Conservation (phyloP, 2,329 filamentous ascomycete genomes). For the Cercospora brassicicola region DNA sequence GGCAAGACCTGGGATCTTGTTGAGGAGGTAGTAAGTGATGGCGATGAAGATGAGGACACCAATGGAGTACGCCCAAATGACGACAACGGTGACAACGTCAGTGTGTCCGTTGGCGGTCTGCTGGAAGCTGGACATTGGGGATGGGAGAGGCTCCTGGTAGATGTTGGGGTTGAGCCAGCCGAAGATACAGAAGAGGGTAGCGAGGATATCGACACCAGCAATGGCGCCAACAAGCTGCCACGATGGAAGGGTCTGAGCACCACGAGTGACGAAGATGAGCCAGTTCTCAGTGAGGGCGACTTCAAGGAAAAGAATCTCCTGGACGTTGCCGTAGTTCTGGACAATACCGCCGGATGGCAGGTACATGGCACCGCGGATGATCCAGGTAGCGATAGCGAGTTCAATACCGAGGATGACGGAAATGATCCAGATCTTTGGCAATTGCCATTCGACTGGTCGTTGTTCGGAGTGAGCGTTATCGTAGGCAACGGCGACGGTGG, state of each 20-base stretch:
- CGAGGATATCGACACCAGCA: constrained; percentile 67
- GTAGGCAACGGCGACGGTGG: constrained; percentile 75
- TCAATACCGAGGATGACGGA: constrained; percentile 66
- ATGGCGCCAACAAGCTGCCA: constrained; percentile 73
- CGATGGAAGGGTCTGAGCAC: constrained; percentile 70
- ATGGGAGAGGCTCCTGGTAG: constrained; percentile 42
- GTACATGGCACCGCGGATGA: constrained; percentile 70
- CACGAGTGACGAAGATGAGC: constrained; percentile 57
- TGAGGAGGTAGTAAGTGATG: constrained; percentile 64
- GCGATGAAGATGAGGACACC: constrained; percentile 65
- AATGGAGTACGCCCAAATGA: constrained; percentile 67
- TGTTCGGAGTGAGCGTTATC: constrained; percentile 75
- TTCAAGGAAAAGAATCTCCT: constrained; percentile 64
- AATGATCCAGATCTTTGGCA: constrained; percentile 80
- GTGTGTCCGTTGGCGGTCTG: constrained; percentile 50
- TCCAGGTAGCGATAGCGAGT: constrained; percentile 70
- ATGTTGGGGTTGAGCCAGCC: constrained; percentile 66
- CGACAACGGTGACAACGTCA: constrained; percentile 64
- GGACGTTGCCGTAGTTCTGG: constrained; percentile 71
- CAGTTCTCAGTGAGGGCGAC: constrained; percentile 56
- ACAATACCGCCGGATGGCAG: constrained; percentile 69
- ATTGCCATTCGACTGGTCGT: constrained; percentile 75
- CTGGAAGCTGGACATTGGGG: constrained; percentile 43
- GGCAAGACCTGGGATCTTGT: constrained; percentile 59
- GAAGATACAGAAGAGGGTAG: constrained; percentile 73